Evolutionary conservation across 2,329 filamentous ascomycete genomes (phyloP).

Genomic region (Grosmannia huntii): DNA sequence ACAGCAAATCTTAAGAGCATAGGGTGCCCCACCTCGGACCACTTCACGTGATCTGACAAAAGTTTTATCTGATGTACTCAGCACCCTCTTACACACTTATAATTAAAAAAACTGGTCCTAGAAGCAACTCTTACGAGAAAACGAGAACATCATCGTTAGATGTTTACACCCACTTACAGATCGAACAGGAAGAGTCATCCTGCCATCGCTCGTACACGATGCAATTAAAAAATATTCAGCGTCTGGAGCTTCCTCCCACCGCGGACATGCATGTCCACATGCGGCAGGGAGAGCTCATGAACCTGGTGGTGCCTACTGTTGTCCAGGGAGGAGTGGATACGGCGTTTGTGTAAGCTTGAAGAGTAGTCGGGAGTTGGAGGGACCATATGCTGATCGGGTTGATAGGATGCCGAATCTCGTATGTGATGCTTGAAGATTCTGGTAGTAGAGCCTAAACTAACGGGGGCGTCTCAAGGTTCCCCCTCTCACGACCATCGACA

Average conservation of each 20-base stretch:
- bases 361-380: not conserved
- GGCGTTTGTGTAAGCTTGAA: conserved; percentile 11
- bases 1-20: no score
- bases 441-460: not conserved
- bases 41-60: no score
- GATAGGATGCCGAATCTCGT: conserved; percentile 38
- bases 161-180: not conserved
- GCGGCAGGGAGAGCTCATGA: conserved; percentile 53
- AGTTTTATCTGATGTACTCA: no score
- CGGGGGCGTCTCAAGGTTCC: conserved; percentile 7
- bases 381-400: not conserved
- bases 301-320: conserved; percentile 35
- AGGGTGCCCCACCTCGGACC: no score
- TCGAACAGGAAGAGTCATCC: not conserved
- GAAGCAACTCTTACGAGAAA: no score
- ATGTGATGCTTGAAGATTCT: not conserved
- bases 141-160: not conserved
- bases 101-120: no score
- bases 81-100: no score
- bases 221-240: conserved; percentile 17
- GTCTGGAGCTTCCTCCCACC: conserved; percentile 43
- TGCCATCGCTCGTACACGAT: conserved; percentile 14
- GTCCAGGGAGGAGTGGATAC: conserved; percentile 15
- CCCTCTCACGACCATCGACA: conserved; percentile 9
- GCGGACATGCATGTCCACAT: conserved; percentile 63